These are phyloP conservation scores for Ceratorhiza oryzae-sativae DNA, from an alignment of 1,284 basidiomycete species.

Conservation along the genomic window DNA sequence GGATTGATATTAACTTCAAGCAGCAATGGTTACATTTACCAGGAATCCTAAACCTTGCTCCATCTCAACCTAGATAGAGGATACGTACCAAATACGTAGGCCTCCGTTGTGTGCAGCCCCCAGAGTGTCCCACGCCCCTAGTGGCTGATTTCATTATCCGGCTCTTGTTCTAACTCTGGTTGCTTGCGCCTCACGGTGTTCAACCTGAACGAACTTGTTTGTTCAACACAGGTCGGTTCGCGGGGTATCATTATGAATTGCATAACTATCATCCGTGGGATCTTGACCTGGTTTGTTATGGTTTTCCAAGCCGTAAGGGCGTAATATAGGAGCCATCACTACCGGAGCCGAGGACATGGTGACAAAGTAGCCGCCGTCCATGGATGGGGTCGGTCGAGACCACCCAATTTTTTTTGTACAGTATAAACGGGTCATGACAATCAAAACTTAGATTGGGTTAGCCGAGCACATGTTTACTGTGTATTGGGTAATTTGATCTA, in stretches of 20 bases:
- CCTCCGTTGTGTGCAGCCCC: too few relatives aligned
- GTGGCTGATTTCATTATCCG: too few relatives aligned
- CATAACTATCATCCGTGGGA: not conserved
- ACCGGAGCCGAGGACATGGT: not conserved
- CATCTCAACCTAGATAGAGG: not conserved
- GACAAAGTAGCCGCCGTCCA: not conserved
- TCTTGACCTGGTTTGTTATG: not conserved
- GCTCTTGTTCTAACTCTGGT: too few relatives aligned
- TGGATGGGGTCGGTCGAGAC: not conserved
- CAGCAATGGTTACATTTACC: not conserved
- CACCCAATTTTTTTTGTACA: not conserved
- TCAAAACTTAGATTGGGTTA: too few relatives aligned
- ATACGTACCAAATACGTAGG: not conserved
- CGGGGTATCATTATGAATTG: not conserved
- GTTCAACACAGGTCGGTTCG: too few relatives aligned
- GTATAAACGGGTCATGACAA: too few relatives aligned
- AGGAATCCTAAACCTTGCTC: not conserved
- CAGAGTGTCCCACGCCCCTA: too few relatives aligned
- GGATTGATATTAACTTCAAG: not conserved
- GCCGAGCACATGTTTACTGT: too few relatives aligned
- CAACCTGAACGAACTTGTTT: too few relatives aligned
- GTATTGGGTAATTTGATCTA: not conserved
- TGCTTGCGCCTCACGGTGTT: too few relatives aligned
- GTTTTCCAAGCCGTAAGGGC: not conserved
- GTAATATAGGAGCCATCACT: not conserved